Evolutionary conservation across 176 grass and related monocot genomes (phyloP), one percentile per base, ranked within the genome.

Genomic region (Musa beccarii): DNA sequence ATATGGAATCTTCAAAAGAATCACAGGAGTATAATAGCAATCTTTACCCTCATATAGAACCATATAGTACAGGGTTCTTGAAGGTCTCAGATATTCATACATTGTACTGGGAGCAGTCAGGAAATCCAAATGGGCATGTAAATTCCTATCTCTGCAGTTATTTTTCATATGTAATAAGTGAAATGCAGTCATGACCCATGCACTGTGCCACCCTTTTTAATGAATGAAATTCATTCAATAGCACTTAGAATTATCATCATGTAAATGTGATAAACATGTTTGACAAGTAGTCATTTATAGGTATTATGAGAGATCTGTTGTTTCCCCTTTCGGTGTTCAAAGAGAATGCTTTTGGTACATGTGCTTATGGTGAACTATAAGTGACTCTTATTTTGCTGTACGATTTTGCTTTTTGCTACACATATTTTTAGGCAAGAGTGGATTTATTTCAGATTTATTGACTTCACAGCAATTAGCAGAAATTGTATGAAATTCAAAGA

Each of bases 81-180:
- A 89, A 86, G 79, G 90, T 99, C 28, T 99, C 95, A 54, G 82
- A 86, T 78, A 54, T 86, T 69, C 95, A 98, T 80, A 86, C 88
- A 11, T 85, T 98, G 81, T 94, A 89, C 86, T 94, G 87, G 82
- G 90, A 98, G 81, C 90, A 94, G 81, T 98, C 95, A 20, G 95
- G 95, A 26, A 94, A 94, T 17, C 90, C 95, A 10, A 71, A 80
- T 9, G 95, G 95, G 8, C 84, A 94, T 80, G 95, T 98, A 75
- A 89, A 85, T 80, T 61, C 2, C 8, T 59, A 15, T 53, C 1
- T 26, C 1, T 74, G n/a, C 25, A 8, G 13, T 78, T 65, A 28
- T 19, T 70, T 12, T 43, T 68, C 11, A 70, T 21, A 21, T 19
- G n/a, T 51, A 49, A 70, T 11, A 11, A 70, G 11, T 50, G 29